Evolutionary conservation across 1,139 yeast genomes (phyloP).

Genomic region (Zygoascus sp.): DNA sequence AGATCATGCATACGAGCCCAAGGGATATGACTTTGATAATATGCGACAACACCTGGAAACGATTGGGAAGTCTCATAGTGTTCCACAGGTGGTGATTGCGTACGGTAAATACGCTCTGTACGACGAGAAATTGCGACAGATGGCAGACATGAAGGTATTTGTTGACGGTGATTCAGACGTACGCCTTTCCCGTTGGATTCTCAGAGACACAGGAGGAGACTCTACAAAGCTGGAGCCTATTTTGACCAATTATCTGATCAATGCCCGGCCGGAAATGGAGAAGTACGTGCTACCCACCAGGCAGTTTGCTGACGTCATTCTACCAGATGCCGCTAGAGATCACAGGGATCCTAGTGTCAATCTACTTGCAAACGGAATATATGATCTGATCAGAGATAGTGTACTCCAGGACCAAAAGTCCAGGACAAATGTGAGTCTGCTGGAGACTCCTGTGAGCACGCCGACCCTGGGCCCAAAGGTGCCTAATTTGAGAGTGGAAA

Average conservation of each 20-base stretch:
- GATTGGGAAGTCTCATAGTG: background rate
- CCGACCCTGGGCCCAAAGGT: constrained; percentile 10
- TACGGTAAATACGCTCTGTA: constrained; percentile 81
- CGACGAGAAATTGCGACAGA: constrained; percentile 52
- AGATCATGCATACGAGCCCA: constrained; percentile 25
- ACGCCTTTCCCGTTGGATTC: constrained; percentile 68
- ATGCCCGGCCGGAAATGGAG: constrained; percentile 72
- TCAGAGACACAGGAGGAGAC: constrained; percentile 31
- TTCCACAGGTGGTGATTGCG: constrained; percentile 44
- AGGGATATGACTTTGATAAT: constrained; percentile 39
- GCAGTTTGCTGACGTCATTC: constrained; percentile 71
- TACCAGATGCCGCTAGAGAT: constrained; percentile 54
- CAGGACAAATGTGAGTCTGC: constrained; percentile 3
- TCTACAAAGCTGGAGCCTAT: constrained; percentile 44
- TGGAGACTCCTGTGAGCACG: constrained; percentile 1
- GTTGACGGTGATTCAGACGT: constrained; percentile 87
- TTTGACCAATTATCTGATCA: constrained; percentile 55
- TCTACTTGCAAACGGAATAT: constrained; percentile 72
- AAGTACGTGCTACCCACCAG: constrained; percentile 72
- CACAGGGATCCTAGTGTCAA: constrained; percentile 55
- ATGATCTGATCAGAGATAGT: constrained; percentile 38
- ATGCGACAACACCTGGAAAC: constrained; percentile 29
- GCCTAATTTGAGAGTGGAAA: constrained; percentile 21
- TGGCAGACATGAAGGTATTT: constrained; percentile 65
- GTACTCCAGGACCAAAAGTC: constrained; percentile 13